Base-by-base conservation (phyloP, 768 basidiomycete species). In the Leccinum aurantiacum region DNA sequence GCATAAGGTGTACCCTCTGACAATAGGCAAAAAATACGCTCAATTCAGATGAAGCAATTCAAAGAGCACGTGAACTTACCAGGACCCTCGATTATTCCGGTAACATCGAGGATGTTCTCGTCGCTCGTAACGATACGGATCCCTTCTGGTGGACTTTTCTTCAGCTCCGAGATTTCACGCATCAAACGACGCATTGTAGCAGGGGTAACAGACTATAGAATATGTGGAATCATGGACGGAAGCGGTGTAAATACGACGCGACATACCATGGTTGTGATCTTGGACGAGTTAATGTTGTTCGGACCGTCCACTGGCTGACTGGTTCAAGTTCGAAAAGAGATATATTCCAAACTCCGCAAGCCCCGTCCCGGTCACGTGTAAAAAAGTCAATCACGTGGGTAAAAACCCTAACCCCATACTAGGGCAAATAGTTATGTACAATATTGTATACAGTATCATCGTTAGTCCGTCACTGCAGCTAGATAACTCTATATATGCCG, bases 1-100 rank as follows among this genome's bases (percentile, higher is more conserved):
- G 83, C 81, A 66, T 88, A 89, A 1, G 87, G 88, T 25, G 87
- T 89, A 17, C 86, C 84, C 64, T 79, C 84, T 86, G 64, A 41
- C 41, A 53, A 70, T 57, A 47, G 46, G 54, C 51, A 0, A 57
- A 44, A 48, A 55, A 37, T 38, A 25, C 49, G 44, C 35, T 66
- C 53, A 68, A 37, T 53, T 47, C 5, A 27, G 58, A 60, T 54
- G 13, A 27, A 48, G 9, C 41, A 29, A n/a, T n/a, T 29, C 15
- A 6, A 33, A 27, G 38, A 50, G 38, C 4, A 52, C 1, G 35
- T 33, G 47, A 2, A 75, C 89, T 69, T 63, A 95, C 94, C 91
- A 62, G 95, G 95, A 0, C 95, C 95, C 69, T 93, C 84, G 17
- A 98, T 91, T 55, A 94, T 86, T 1, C 94, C 95, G 1, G 86